Evolutionary conservation across 257 asterid genomes (phyloP).

Genomic region (Lycium barbarum): DNA sequence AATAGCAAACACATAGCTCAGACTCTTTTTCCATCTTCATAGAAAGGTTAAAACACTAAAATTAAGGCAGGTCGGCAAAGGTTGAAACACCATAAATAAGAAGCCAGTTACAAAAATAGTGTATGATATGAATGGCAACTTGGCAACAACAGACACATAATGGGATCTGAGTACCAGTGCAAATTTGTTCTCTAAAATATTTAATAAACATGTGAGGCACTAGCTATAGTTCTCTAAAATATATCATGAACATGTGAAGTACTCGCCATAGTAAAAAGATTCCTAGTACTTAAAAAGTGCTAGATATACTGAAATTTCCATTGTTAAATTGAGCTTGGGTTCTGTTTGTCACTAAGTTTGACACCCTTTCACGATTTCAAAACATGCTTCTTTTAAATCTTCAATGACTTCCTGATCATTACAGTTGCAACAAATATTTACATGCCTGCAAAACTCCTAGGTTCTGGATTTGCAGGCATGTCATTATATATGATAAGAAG

Average conservation of each 20-base stretch:
- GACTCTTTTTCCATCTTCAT: conserved; percentile 85
- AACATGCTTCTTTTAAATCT: background rate
- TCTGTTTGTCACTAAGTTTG: background rate
- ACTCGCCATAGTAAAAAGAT: background rate
- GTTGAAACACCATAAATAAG: conserved; percentile 11
- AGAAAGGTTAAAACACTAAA: conserved; percentile 42
- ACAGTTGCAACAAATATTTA: background rate
- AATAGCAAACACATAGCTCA: conserved; percentile 73
- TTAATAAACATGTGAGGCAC: background rate
- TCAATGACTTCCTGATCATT: background rate
- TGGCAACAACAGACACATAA: conserved; percentile 9
- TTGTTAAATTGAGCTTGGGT: background rate
- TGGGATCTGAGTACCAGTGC: background rate
- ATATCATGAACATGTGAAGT: background rate
- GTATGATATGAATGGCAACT: conserved; percentile 4
- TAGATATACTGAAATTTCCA: background rate
- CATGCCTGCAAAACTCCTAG: background rate
- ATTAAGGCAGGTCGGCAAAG: conserved; percentile 9
- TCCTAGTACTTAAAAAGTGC: background rate
- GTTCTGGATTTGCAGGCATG: background rate
- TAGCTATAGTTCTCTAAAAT: background rate
- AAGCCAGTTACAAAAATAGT: conserved; percentile 11
- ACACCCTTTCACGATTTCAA: background rate
- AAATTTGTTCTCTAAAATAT: background rate
- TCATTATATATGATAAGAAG: background rate